A percentile compares a stretch with the other conserved stretches of the same genome.
Evolutionary conservation across 2,329 filamentous ascomycete species (phyloP).

Genomic region (Coleophoma cylindrospora): DNA sequence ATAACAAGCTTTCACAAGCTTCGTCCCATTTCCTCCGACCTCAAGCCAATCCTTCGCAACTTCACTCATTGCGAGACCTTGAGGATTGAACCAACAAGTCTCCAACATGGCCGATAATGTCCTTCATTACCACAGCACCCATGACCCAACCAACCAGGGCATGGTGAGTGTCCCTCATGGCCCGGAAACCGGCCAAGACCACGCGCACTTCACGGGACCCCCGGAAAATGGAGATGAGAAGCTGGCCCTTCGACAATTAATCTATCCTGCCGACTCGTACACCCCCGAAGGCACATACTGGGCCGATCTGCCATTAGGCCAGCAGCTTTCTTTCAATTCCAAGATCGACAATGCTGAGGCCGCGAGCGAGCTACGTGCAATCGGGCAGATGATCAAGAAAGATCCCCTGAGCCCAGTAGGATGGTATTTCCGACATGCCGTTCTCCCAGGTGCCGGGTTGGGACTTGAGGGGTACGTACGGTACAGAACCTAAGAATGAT

Average conservation of each 20-base stretch:
- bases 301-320: conserved; percentile 72
- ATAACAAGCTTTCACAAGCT: too few species aligned
- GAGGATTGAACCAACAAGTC: too few species aligned
- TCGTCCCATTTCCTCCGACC: too few species aligned
- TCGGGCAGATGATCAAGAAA: conserved; percentile 77
- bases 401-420: conserved; percentile 80
- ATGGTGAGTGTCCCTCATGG: too few species aligned
- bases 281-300: conserved; percentile 81
- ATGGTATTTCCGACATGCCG: conserved; percentile 86
- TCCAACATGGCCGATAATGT: too few species aligned
- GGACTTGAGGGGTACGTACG: conserved; percentile 69
- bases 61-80: too few species aligned
- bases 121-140: too few species aligned
- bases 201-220: conserved; percentile 1
- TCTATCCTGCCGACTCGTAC: conserved; percentile 86
- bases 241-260: conserved; percentile 69
- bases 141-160: too few species aligned
- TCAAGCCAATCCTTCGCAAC: too few species aligned
- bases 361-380: conserved; percentile 56
- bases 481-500: too few species aligned
- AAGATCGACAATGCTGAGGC: conserved; percentile 69
- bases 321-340: conserved; percentile 72
- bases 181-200: too few species aligned
- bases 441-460: conserved; percentile 87
- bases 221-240: conserved; percentile 35